phyloP scores from a whole-genome alignment of 1,139 yeast species.

The Torulaspora pretoriensis region DNA sequence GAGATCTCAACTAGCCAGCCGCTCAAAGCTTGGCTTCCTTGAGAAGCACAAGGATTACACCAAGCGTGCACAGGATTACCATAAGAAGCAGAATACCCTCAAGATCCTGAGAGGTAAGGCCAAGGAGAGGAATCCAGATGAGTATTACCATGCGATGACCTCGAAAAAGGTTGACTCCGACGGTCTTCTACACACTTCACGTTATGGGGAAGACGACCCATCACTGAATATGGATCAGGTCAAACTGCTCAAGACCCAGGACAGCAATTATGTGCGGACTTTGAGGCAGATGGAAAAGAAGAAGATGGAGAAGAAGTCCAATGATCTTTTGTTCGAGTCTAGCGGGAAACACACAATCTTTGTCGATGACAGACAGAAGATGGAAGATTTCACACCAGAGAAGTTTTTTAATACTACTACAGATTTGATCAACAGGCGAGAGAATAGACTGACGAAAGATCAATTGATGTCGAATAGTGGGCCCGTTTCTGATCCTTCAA shows the following conservation, averaged over 20 bases:
- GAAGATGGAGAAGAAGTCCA: conserved; percentile 58
- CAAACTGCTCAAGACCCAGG: conserved; percentile 82
- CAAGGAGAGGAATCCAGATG: conserved; percentile 82
- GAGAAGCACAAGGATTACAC: conserved; percentile 95
- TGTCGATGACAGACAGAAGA: conserved; percentile 59
- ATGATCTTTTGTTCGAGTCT: conserved; percentile 51
- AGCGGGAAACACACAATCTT: conserved; percentile 78
- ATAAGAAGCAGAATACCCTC: conserved; percentile 80
- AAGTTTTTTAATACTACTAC: conserved; percentile 66
- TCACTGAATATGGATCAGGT: conserved; percentile 68
- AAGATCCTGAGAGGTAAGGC: conserved; percentile 73
- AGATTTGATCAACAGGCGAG: conserved; percentile 57
- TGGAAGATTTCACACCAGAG: conserved; percentile 59
- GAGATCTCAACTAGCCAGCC: conserved; percentile 74
- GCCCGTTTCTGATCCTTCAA: conserved; percentile 20
- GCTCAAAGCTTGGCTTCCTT: conserved; percentile 73
- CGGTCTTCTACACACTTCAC: conserved; percentile 64
- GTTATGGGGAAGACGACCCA: conserved; percentile 50
- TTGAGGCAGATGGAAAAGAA: conserved; percentile 63
- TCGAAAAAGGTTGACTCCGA: conserved; percentile 56
- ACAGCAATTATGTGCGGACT: conserved; percentile 77
- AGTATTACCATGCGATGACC: conserved; percentile 91
- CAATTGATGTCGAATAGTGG: conserved; percentile 44
- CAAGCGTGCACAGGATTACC: conserved; percentile 83
- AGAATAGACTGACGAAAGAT: conserved; percentile 62